Conservation (phyloP, 768 basidiomycete genomes). For the Porphyrellus cyaneotinctus region DNA sequence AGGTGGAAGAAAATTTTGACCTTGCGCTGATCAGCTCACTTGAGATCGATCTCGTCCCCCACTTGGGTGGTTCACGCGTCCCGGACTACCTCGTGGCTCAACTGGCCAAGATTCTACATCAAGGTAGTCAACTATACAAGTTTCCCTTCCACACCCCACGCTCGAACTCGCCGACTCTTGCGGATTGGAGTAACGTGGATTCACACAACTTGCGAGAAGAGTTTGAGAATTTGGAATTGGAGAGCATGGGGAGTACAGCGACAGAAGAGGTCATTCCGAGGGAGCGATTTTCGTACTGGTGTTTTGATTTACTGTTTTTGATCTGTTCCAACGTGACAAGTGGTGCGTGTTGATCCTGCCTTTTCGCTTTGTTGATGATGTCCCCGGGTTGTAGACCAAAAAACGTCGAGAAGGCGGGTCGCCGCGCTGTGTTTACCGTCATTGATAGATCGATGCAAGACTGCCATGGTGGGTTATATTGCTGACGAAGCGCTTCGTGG, state of each 20-base stretch:
- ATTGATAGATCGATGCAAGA: constrained; percentile 72
- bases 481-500: constrained; percentile 87
- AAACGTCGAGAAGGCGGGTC: constrained; percentile 56
- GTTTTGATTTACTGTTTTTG: constrained; percentile 80
- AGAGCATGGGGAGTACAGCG: constrained; percentile 57
- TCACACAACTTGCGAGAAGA: constrained; percentile 19
- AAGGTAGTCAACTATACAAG: constrained; percentile 65
- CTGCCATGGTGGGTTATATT: constrained; percentile 65
- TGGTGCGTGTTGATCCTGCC: constrained; percentile 38
- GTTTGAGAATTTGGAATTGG: constrained; percentile 38
- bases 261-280: constrained; percentile 54
- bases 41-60: constrained; percentile 76
- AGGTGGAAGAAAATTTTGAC: constrained; percentile 82
- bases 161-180: constrained; percentile 9
- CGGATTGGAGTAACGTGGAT: constrained; percentile 3
- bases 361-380: not conserved
- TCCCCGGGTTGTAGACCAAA: constrained; percentile 47
- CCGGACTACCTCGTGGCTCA: constrained; percentile 67
- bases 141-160: constrained; percentile 1
- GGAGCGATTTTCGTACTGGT: constrained; percentile 91
- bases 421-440: constrained; percentile 70
- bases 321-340: constrained; percentile 65
- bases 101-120: constrained; percentile 66
- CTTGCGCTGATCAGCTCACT: constrained; percentile 72
- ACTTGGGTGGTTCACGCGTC: constrained; percentile 62